Evolutionary conservation across 2,329 filamentous ascomycete species (phyloP).

Genomic region (Aspergillus felis): DNA sequence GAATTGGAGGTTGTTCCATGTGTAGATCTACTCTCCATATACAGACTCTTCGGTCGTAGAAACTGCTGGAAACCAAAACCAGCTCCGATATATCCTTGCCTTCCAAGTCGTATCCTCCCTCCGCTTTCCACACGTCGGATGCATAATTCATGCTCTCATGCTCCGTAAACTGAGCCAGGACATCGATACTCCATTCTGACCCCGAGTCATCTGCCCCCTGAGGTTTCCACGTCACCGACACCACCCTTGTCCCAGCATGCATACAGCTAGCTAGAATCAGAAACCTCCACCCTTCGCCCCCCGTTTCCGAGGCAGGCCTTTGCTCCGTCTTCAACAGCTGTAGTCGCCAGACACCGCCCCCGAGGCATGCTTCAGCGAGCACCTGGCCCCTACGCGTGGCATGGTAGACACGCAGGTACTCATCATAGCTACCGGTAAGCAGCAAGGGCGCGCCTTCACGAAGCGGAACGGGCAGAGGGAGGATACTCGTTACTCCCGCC

Average conservation of each 20-base stretch:
- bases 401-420: slow-evolving; percentile 64
- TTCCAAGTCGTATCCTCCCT: slow-evolving; percentile 7
- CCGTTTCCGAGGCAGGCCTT: neutral
- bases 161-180: slow-evolving; percentile 72
- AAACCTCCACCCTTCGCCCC: slow-evolving; percentile 24
- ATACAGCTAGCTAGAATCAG: slow-evolving; percentile 84
- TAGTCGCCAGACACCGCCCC: slow-evolving; percentile 83
- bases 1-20: neutral
- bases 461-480: slow-evolving; percentile 56
- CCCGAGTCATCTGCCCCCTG: slow-evolving; percentile 30
- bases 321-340: slow-evolving; percentile 46
- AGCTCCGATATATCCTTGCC: slow-evolving; percentile 13
- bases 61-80: slow-evolving; percentile 47
- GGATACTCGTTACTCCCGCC: slow-evolving; percentile 84
- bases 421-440: slow-evolving; percentile 89
- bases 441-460: slow-evolving; percentile 54
- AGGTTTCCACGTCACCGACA: slow-evolving; percentile 37
- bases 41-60: slow-evolving; percentile 51
- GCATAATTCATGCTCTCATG: slow-evolving; percentile 96
- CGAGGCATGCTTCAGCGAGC: slow-evolving; percentile 63
- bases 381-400: slow-evolving; percentile 42
- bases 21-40: slow-evolving; percentile 40
- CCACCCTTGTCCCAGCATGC: slow-evolving; percentile 77
- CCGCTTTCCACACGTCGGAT: slow-evolving; percentile 54
- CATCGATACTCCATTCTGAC: slow-evolving; percentile 56